Evolutionary conservation across 2,329 filamentous ascomycete genomes (phyloP).

Genomic region (Diaporthe ilicicola): DNA sequence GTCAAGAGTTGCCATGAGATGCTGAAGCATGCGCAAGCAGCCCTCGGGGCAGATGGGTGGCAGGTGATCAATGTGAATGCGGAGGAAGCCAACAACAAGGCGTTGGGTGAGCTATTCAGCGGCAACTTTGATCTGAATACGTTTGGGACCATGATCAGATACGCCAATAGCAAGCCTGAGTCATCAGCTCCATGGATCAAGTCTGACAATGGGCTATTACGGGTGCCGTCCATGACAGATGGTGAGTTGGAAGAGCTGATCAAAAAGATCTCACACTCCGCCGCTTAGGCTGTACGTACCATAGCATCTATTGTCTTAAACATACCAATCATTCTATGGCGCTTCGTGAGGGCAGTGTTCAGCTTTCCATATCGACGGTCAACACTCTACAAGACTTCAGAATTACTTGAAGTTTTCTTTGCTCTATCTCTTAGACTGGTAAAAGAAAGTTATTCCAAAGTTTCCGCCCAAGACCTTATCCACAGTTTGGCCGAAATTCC

Average conservation of each 20-base stretch:
- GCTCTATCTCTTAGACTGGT: no score
- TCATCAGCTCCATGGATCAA: slow-evolving; percentile 29
- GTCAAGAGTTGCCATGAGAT: slow-evolving; percentile 39
- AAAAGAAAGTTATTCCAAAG: no score
- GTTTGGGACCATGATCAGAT: slow-evolving; percentile 35
- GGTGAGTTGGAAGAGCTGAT: slow-evolving; percentile 2
- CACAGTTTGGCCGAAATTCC: no score
- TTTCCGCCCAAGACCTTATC: no score
- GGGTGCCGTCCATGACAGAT: slow-evolving; percentile 27
- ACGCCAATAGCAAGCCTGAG: slow-evolving; percentile 34
- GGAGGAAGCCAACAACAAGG: slow-evolving; percentile 33
- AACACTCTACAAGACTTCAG: no score
- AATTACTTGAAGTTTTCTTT: no score
- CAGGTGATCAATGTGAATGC: slow-evolving; percentile 32
- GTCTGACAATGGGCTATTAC: slow-evolving; percentile 37
- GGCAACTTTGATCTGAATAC: slow-evolving; percentile 34
- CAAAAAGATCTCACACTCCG: neutral
- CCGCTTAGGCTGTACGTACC: neutral
- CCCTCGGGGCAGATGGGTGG: slow-evolving; percentile 35
- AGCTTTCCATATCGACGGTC: no score
- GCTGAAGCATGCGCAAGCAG: slow-evolving; percentile 34
- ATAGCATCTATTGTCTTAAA: no score
- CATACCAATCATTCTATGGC: no score
- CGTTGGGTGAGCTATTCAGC: slow-evolving; percentile 34
- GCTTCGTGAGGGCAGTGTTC: no score